Evolutionary conservation across 371 early-diverging fungal species (phyloP), one percentile per base, ranked within the genome.

Genomic region (Blakeslea trispora): DNA sequence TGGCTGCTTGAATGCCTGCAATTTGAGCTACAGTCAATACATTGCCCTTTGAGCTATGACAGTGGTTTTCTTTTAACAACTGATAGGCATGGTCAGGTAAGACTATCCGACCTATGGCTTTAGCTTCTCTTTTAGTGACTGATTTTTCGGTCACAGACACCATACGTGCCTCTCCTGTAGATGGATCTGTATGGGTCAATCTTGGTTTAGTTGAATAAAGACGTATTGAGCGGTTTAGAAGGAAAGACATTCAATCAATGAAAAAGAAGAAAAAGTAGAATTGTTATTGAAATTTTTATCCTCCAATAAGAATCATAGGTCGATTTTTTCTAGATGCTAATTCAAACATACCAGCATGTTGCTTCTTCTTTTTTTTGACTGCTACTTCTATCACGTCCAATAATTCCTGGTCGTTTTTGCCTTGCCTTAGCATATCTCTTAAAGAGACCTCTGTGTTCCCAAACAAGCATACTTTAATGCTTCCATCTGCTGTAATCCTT

Each of bases 301-400:
- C 97, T 34, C 96, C 96, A 66, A 97, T 97, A 21, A 90, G 74
- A 54, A 94, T 91, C 97, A 97, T 97, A 21, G 97, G 96, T 31
- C 95, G 74, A 69, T 95, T 97, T 44, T 91, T 90, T 72, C 84
- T 76, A 43, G 83, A 78, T 15, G 90, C 85, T 31, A 95, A 77
- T 52, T 89, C 88, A 63, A 85, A 81, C 87, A 93, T 87, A 68
- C 95, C 97, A 42, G 94, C 95, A 71, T 97, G 97, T 55, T 90
- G 90, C 57, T 84, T 83, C 74, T 91, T 90, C 72, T 97, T 97
- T 53, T 90, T 81, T 62, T 85, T 86, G 21, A 97, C 93, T 35
- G 93, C 94, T 39, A 74, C 72, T 49, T 85, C 79, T 39, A 93
- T 89, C 2, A 88, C 67, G 6, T 82, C 71, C 7, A 89, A 46